Conservation (phyloP, 768 basidiomycete genomes). For the Calocybe cyanea region DNA sequence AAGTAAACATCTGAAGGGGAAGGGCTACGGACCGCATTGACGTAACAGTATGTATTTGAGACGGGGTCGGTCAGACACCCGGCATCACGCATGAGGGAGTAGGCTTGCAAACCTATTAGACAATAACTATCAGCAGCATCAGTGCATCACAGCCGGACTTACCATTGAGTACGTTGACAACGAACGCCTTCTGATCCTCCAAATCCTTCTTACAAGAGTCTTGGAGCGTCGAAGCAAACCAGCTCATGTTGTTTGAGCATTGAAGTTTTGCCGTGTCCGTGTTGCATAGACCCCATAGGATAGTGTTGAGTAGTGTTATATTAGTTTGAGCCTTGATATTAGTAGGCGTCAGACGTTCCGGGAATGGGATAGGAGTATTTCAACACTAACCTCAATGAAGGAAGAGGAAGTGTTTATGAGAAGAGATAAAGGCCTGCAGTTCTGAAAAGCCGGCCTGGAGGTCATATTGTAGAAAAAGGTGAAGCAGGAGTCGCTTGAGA, state of each 20-base stretch:
- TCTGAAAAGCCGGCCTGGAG: slow-evolving; percentile 47
- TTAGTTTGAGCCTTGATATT: slow-evolving; percentile 73
- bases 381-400: slow-evolving; percentile 51
- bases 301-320: slow-evolving; percentile 55
- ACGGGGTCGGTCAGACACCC: slow-evolving; percentile 58
- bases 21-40: slow-evolving; percentile 58
- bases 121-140: slow-evolving; percentile 1
- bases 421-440: slow-evolving; percentile 74
- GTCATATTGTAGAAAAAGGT: slow-evolving; percentile 80
- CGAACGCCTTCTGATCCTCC: slow-evolving; percentile 44
- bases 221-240: slow-evolving; percentile 50
- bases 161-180: slow-evolving; percentile 54
- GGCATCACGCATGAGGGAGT: slow-evolving; percentile 53
- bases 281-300: slow-evolving; percentile 82
- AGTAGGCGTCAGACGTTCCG: too few species aligned
- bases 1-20: slow-evolving; percentile 57
- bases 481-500: slow-evolving; percentile 59
- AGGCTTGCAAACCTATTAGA: slow-evolving; percentile 55
- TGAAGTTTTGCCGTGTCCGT: slow-evolving; percentile 42
- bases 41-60: slow-evolving; percentile 68
- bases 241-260: slow-evolving; percentile 66
- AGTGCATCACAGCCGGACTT: too few species aligned
- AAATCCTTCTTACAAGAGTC: slow-evolving; percentile 57
- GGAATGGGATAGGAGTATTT: too few species aligned
- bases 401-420: slow-evolving; percentile 50